A percentile compares a stretch with the other conserved stretches of the same genome.
phyloP scores from a whole-genome alignment of 106 monocot species.

The Dendrobium chrysotoxum region DNA sequence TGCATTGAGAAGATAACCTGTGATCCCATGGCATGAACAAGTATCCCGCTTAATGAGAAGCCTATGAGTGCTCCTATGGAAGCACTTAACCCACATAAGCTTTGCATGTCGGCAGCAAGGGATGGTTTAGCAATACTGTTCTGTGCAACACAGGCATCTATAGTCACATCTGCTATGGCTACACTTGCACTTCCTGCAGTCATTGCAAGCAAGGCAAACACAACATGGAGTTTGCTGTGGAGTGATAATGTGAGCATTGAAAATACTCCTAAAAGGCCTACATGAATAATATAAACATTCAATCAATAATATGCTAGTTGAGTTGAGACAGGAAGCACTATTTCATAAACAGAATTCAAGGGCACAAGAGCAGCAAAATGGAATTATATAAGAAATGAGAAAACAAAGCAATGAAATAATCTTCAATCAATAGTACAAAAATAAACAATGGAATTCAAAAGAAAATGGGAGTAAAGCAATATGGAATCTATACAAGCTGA shows the following conservation, averaged over 20 bases:
- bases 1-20: slow-evolving; percentile 34
- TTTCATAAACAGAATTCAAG: neutral
- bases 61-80: slow-evolving; percentile 75
- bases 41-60: slow-evolving; percentile 68
- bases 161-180: slow-evolving; percentile 87
- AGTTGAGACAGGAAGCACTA: neutral
- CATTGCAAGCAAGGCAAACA: slow-evolving; percentile 53
- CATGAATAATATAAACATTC: slow-evolving; percentile 5
- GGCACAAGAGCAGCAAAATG: neutral
- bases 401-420: neutral
- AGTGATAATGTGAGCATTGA: slow-evolving; percentile 61
- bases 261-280: slow-evolving; percentile 46
- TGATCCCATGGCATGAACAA: slow-evolving; percentile 74
- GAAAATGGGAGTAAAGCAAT: neutral
- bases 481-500: neutral
- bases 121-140: slow-evolving; percentile 61
- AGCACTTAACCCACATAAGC: slow-evolving; percentile 60
- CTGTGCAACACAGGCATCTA: slow-evolving; percentile 81
- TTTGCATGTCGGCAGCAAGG: slow-evolving; percentile 89
- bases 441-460: neutral
- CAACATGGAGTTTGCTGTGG: slow-evolving; percentile 34
- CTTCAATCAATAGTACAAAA: neutral
- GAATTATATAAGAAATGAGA: neutral
- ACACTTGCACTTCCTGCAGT: slow-evolving; percentile 43
- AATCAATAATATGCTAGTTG: slow-evolving; percentile 1